Percentiles rank a stretch among this genome's conserved stretches.
phyloP scores from a whole-genome alignment of 345 rosid species.

The Punica granatum region DNA sequence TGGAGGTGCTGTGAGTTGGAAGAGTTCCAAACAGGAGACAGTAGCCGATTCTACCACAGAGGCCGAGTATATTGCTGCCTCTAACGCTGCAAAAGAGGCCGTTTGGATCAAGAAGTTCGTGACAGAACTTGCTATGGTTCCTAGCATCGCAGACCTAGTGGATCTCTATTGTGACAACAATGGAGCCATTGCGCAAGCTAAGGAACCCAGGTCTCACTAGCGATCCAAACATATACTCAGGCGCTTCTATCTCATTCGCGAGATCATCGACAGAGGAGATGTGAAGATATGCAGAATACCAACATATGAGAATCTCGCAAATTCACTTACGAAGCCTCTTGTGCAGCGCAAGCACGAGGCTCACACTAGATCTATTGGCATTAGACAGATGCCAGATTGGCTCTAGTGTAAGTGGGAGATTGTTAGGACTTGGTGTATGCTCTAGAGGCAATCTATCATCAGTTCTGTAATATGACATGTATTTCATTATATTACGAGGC shows the following conservation, averaged over 20 bases:
- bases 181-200: neutral
- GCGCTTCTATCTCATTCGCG: neutral
- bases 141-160: neutral
- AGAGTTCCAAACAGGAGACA: conserved; percentile 1
- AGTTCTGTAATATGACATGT: no score
- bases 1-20: neutral
- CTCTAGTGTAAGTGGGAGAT: no score
- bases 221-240: neutral
- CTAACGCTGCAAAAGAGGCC: neutral
- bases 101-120: conserved; percentile 3
- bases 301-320: no score
- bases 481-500: no score
- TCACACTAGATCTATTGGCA: no score
- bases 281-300: neutral
- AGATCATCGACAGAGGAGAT: neutral
- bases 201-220: neutral
- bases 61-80: neutral
- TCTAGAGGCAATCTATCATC: no score
- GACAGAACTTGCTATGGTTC: neutral
- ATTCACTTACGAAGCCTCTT: no score
- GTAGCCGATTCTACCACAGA: neutral
- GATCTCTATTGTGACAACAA: neutral
- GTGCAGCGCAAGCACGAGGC: no score
- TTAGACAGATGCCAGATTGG: no score
- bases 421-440: no score